These are phyloP conservation scores for Catharanthus roseus DNA, from an alignment of 257 asterid genomes.

Conservation along the genomic window DNA sequence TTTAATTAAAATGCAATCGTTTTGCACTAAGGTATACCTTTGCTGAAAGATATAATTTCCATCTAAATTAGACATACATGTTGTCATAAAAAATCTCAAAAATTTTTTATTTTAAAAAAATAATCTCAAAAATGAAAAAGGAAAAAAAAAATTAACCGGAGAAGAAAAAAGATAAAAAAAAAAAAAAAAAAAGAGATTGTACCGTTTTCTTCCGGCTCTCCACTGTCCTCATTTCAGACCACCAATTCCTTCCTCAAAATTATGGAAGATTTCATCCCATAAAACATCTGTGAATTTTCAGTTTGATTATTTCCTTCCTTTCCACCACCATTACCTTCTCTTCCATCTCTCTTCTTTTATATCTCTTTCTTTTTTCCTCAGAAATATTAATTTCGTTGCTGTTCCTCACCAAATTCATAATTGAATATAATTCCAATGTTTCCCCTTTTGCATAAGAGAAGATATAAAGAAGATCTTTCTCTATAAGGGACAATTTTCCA, in stretches of 20 bases:
- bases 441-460: not conserved
- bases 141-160: too few relatives aligned
- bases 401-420: not conserved
- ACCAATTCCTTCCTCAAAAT: conserved; percentile 15
- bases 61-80: too few relatives aligned
- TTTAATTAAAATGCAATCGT: too few relatives aligned
- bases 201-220: conserved; percentile 19
- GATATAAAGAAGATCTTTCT: conserved; percentile 11
- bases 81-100: too few relatives aligned
- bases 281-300: not conserved
- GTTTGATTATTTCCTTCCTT: not conserved
- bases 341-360: not conserved
- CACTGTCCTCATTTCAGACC: conserved; percentile 17
- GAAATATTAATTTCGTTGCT: not conserved
- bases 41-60: too few relatives aligned
- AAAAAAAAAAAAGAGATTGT: too few relatives aligned
- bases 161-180: too few relatives aligned
- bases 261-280: not conserved
- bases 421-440: conserved; percentile 1
- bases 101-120: too few relatives aligned
- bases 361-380: not conserved
- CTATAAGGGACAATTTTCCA: conserved; percentile 10
- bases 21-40: too few relatives aligned
- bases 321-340: not conserved
- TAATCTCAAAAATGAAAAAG: too few relatives aligned